Evolutionary conservation across 176 grass and related monocot species (phyloP).

Genomic region (Pontederia paniculata): DNA sequence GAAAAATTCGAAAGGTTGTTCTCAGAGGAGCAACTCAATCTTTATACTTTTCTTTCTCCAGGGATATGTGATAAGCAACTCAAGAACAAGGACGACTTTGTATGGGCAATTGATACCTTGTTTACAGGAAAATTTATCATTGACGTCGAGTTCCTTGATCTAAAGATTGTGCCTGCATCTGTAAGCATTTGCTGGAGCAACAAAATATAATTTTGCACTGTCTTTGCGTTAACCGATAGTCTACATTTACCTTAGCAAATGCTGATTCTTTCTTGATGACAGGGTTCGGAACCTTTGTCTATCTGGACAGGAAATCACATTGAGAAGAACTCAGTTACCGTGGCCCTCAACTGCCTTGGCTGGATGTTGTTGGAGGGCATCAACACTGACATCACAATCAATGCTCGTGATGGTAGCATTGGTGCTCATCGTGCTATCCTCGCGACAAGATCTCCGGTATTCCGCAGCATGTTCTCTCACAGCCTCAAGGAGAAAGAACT

Average conservation of each 20-base stretch:
- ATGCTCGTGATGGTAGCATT: constrained; percentile 55
- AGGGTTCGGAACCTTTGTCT: constrained; percentile 76
- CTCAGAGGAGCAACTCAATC: too few species aligned
- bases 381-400: constrained; percentile 89
- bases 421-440: constrained; percentile 71
- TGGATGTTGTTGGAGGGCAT: constrained; percentile 63
- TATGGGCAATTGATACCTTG: constrained; percentile 74
- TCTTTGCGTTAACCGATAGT: background rate
- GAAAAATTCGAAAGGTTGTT: too few species aligned
- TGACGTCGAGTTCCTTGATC: constrained; percentile 90
- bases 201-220: too few species aligned
- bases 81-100: constrained; percentile 77
- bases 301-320: constrained; percentile 56
- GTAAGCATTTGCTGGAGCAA: constrained; percentile 27
- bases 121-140: constrained; percentile 77
- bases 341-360: constrained; percentile 32
- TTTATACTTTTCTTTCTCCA: constrained; percentile 3
- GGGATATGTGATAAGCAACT: constrained; percentile 82
- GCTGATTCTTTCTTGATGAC: constrained; percentile 2
- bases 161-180: constrained; percentile 57
- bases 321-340: constrained; percentile 37
- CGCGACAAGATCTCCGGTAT: constrained; percentile 52
- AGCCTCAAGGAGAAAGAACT: constrained; percentile 80
- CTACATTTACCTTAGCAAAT: background rate
- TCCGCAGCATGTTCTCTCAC: constrained; percentile 93